Evolutionary conservation across 2,329 filamentous ascomycete species (phyloP).

Genomic region (Alternaria gaisen): DNA sequence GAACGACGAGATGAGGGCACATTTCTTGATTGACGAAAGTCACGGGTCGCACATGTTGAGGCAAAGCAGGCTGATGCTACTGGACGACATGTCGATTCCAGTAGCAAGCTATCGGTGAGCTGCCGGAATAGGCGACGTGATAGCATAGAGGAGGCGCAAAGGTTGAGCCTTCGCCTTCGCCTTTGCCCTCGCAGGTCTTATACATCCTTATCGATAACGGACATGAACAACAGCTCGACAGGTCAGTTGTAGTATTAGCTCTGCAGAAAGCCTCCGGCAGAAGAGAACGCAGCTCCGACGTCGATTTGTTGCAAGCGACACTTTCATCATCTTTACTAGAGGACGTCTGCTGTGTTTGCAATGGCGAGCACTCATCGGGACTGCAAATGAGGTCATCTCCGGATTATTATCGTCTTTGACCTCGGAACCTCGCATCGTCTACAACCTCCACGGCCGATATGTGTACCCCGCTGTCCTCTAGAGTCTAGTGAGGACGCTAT

Average conservation of each 20-base stretch:
- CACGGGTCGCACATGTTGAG: constrained; percentile 23
- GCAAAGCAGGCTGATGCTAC: constrained; percentile 21
- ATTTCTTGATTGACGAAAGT: constrained; percentile 9
- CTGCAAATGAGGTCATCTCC: constrained; percentile 16
- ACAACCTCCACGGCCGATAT: constrained; percentile 31
- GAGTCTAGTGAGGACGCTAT: constrained; percentile 10
- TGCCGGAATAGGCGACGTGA: constrained; percentile 49
- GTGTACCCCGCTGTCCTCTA: constrained; percentile 28
- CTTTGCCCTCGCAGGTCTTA: constrained; percentile 3
- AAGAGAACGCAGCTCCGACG: neutral
- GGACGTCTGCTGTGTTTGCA: constrained; percentile 70
- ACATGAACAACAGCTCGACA: neutral
- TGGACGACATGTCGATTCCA: constrained; percentile 21
- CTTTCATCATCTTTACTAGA: neutral
- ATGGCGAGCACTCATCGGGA: constrained; percentile 50
- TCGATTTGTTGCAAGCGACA: neutral
- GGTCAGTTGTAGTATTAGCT: neutral
- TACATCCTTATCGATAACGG: constrained; percentile 20
- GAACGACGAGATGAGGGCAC: constrained; percentile 24
- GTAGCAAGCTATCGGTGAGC: constrained; percentile 47
- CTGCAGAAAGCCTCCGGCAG: neutral
- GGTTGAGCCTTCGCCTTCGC: constrained; percentile 7
- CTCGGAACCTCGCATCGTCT: constrained; percentile 24
- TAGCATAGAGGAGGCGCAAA: constrained; percentile 41
- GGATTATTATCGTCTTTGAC: constrained; percentile 41